phyloP scores from a whole-genome alignment of 2,329 filamentous ascomycete species.

The Phialocephala subalpina region DNA sequence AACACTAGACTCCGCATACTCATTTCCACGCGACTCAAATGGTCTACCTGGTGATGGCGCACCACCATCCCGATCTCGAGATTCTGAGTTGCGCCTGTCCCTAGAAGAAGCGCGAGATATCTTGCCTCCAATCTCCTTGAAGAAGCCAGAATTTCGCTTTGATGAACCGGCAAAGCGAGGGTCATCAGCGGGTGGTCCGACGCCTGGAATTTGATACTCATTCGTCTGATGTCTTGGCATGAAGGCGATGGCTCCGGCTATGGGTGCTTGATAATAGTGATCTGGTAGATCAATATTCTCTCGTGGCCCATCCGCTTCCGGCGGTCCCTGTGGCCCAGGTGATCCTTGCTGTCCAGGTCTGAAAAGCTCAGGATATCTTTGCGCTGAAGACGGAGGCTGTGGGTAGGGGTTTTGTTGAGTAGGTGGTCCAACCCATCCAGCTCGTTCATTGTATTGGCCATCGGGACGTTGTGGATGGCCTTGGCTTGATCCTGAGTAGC shows the following conservation, averaged over 20 bases:
- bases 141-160: constrained; percentile 51
- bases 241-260: constrained; percentile 43
- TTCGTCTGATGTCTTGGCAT: constrained; percentile 50
- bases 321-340: constrained; percentile 28
- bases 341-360: constrained; percentile 39
- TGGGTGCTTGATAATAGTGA: constrained; percentile 40
- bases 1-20: constrained; percentile 52
- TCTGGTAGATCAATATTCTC: constrained; percentile 37
- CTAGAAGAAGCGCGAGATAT: constrained; percentile 44
- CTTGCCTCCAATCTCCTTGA: constrained; percentile 59
- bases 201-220: constrained; percentile 49
- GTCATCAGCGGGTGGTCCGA: constrained; percentile 47
- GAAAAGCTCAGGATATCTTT: constrained; percentile 59
- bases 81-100: constrained; percentile 36
- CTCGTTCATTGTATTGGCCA: constrained; percentile 11
- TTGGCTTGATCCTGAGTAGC: constrained; percentile 28
- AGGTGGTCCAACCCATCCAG: constrained; percentile 16
- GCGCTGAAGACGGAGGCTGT: constrained; percentile 59
- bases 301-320: constrained; percentile 32
- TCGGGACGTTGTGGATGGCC: constrained; percentile 12
- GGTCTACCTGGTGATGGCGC: constrained; percentile 20
- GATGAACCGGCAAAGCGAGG: constrained; percentile 38
- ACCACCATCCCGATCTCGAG: constrained; percentile 28
- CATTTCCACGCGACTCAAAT: constrained; percentile 44
- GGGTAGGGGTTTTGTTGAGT: constrained; percentile 40